Evolutionary conservation across 2,329 filamentous ascomycete species (phyloP).

Genomic region (Xylariaceae sp.): DNA sequence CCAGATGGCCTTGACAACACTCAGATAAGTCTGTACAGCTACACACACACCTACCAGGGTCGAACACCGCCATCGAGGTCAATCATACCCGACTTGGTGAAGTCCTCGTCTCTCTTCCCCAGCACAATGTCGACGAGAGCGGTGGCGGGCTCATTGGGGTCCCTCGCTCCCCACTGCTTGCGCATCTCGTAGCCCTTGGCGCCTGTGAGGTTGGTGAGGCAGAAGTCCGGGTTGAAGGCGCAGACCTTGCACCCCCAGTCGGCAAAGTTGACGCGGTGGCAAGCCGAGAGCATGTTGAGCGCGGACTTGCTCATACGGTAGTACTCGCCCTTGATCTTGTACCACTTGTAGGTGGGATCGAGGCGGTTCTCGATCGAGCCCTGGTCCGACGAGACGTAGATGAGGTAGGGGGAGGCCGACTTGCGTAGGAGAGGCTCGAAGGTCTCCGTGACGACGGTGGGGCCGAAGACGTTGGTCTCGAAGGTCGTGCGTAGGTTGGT

Average conservation of each 20-base stretch:
- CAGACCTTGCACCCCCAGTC: slow-evolving; percentile 31
- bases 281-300: slow-evolving; percentile 34
- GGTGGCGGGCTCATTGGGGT: slow-evolving; percentile 22
- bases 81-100: slow-evolving; percentile 19
- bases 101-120: slow-evolving; percentile 24
- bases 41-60: slow-evolving; percentile 10
- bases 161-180: slow-evolving; percentile 18
- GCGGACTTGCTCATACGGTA: slow-evolving; percentile 37
- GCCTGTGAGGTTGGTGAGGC: slow-evolving; percentile 30
- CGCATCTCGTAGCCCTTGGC: slow-evolving; percentile 23
- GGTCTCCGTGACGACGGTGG: slow-evolving; percentile 26
- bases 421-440: slow-evolving; percentile 31
- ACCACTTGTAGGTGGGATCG: slow-evolving; percentile 15
- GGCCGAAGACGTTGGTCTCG: slow-evolving; percentile 38
- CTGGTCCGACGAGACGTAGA: slow-evolving; percentile 33
- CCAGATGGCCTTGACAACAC: too few relatives aligned
- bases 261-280: slow-evolving; percentile 24
- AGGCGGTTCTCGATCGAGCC: slow-evolving; percentile 30
- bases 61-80: slow-evolving; percentile 16
- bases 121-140: slow-evolving; percentile 22
- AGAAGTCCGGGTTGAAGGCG: slow-evolving; percentile 32
- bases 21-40: too few relatives aligned
- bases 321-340: slow-evolving; percentile 18
- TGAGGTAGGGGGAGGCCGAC: slow-evolving; percentile 25
- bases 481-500: slow-evolving; percentile 49